A percentile compares a stretch with the other conserved stretches of the same genome.
phyloP scores from a whole-genome alignment of 352 stramenopile genomes.

The Globisporangium radiosum region DNA sequence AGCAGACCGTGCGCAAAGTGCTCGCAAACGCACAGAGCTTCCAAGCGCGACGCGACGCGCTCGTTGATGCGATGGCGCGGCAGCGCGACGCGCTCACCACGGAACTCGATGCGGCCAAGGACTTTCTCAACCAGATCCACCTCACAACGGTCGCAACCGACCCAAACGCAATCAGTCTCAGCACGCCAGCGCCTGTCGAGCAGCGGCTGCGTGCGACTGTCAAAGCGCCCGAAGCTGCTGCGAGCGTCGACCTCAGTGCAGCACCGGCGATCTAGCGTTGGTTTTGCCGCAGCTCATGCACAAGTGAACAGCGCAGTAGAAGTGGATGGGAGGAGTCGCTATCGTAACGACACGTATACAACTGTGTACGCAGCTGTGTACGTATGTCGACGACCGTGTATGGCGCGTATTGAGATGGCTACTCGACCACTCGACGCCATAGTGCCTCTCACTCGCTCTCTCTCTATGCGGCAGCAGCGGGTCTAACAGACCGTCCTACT shows the following conservation, averaged over 20 bases:
- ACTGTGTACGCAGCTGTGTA: no score
- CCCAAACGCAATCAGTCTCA: conserved; percentile 33
- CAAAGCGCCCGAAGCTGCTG: conserved; percentile 33
- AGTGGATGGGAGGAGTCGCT: no score
- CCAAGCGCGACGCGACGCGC: conserved; percentile 43
- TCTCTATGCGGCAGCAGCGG: conserved; percentile 4
- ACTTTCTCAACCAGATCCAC: conserved; percentile 69
- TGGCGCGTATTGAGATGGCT: no score
- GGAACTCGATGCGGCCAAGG: conserved; percentile 62
- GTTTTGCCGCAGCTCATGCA: no score
- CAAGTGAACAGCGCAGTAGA: no score
- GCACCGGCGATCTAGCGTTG: conserved; percentile 35
- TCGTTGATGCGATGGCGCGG: conserved; percentile 61
- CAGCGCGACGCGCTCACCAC: conserved; percentile 57
- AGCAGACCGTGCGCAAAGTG: conserved; percentile 50
- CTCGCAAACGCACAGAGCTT: conserved; percentile 46
- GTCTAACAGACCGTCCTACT: conserved; percentile 26
- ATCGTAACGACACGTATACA: no score
- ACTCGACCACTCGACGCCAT: no score
- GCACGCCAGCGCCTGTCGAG: conserved; percentile 51
- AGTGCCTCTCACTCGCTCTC: background rate
- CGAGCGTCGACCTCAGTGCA: conserved; percentile 43
- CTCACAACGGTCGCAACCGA: conserved; percentile 28
- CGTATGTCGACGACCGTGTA: no score
- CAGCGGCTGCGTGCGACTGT: conserved; percentile 55